Conservation (phyloP, 208 protist species). For the Leishmania guyanensis region DNA sequence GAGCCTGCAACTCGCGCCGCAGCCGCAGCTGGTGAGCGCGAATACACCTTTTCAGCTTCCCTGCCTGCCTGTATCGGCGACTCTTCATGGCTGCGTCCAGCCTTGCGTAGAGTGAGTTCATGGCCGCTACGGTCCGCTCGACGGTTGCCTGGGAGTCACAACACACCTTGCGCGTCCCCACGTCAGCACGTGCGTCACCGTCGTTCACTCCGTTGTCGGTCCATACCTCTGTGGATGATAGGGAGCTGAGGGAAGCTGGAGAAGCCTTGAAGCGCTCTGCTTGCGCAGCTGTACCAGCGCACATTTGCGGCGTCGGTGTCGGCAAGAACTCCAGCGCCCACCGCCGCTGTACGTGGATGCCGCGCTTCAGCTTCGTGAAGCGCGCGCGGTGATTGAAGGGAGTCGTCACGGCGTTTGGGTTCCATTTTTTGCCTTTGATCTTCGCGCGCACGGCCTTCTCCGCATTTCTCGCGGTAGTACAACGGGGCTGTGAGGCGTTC, state of each 20-base stretch:
- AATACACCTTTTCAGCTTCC: conserved; percentile 15
- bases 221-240: neutral
- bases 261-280: neutral
- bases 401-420: conserved; percentile 25
- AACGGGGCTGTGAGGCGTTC: neutral
- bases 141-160: neutral
- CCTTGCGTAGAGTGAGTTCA: conserved; percentile 24
- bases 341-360: conserved; percentile 35
- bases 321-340: conserved; percentile 13
- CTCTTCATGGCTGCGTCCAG: conserved; percentile 38
- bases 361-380: conserved; percentile 46
- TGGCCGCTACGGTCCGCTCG: conserved; percentile 11
- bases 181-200: neutral
- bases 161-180: neutral
- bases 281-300: neutral
- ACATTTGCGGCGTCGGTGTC: neutral
- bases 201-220: neutral
- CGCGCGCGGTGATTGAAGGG: conserved; percentile 47
- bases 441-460: neutral
- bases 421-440: conserved; percentile 30
- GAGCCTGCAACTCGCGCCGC: conserved; percentile 5
- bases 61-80: conserved; percentile 2
- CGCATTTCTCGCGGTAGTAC: neutral
- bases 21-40: conserved; percentile 17
- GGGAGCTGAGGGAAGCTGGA: neutral